Evolutionary conservation across 2,329 filamentous ascomycete species (phyloP).

Genomic region (Aspergillus pseudotamarii): DNA sequence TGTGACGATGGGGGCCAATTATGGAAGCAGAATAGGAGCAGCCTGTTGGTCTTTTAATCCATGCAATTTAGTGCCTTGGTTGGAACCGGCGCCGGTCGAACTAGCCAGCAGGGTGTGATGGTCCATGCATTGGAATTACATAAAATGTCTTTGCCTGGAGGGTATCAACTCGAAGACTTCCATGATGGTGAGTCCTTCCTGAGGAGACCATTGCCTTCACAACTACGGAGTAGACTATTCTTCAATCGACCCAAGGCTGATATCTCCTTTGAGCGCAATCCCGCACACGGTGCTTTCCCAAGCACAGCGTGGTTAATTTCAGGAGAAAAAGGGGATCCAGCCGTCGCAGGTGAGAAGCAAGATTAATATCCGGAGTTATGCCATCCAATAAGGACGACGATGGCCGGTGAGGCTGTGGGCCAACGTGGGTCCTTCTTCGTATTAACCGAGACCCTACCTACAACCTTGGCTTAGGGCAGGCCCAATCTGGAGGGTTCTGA

Average conservation of each 20-base stretch:
- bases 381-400: not conserved
- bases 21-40: not conserved
- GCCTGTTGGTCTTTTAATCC: not conserved
- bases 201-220: not conserved
- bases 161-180: not conserved
- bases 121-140: not conserved
- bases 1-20: not conserved
- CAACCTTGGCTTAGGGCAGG: not conserved
- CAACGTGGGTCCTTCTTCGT: not conserved
- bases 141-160: not conserved
- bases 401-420: not conserved
- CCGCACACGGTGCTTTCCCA: not conserved
- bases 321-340: not conserved
- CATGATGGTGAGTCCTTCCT: not conserved
- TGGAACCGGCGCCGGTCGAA: not conserved
- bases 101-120: not conserved
- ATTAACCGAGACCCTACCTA: not conserved
- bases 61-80: not conserved
- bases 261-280: not conserved
- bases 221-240: not conserved
- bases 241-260: not conserved
- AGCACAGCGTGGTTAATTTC: not conserved
- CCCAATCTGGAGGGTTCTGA: not conserved
- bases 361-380: not conserved
- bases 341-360: not conserved